phyloP scores from a whole-genome alignment of 176 grass and related monocot genomes.

The Metroxylon sagu region DNA sequence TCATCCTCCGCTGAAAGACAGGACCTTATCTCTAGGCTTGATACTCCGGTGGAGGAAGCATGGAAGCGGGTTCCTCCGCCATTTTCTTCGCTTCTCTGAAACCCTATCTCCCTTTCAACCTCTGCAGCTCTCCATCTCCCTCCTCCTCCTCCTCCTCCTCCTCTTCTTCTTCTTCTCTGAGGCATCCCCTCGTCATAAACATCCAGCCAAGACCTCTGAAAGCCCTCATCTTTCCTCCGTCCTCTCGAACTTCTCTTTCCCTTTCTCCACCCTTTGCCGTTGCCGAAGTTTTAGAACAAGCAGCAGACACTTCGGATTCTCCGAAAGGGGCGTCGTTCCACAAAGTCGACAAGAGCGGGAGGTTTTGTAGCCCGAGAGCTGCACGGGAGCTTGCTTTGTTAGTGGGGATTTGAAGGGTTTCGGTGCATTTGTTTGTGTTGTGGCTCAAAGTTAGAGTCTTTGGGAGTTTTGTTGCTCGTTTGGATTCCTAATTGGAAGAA shows the following conservation, averaged over 20 bases:
- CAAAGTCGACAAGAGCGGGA: constrained; percentile 66
- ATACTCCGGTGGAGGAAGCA: not conserved
- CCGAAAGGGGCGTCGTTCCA: constrained; percentile 2
- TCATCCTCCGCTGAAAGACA: no score
- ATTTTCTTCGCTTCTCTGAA: constrained; percentile 22
- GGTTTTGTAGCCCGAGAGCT: constrained; percentile 78
- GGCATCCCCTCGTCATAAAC: not conserved
- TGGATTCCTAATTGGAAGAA: not conserved
- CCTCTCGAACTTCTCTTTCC: constrained; percentile 1
- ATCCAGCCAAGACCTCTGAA: not conserved
- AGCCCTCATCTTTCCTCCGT: not conserved
- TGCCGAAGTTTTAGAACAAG: constrained; percentile 16
- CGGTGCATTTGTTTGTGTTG: not conserved
- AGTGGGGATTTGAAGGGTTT: constrained; percentile 13
- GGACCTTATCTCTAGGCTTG: constrained; percentile 3
- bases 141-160: not conserved
- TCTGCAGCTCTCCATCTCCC: constrained; percentile 7
- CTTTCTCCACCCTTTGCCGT: constrained; percentile 15
- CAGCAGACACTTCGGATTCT: constrained; percentile 14
- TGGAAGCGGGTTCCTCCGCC: constrained; percentile 5
- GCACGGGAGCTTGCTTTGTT: constrained; percentile 91
- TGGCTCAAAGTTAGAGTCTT: not conserved
- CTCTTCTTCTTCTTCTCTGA: not conserved
- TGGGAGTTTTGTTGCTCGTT: not conserved
- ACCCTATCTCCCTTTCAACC: constrained; percentile 12